Evolutionary conservation across 163 green algal genomes (phyloP), one percentile per base, ranked within the genome.

Genomic region (Chlorella variabilis): DNA sequence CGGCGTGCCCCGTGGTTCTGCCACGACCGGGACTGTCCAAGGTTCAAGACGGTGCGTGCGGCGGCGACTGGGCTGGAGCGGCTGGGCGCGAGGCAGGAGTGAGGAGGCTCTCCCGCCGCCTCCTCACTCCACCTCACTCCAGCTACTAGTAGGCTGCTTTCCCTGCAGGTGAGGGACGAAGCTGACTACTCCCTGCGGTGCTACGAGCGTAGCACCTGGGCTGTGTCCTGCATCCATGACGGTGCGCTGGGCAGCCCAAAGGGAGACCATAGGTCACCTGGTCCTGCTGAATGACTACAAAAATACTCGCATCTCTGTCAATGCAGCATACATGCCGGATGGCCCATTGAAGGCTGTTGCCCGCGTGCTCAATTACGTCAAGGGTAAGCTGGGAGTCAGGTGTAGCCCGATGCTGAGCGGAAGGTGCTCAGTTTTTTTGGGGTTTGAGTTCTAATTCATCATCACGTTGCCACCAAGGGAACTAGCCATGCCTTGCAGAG

Each of bases 131-230:
- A n/a, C n/a, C n/a, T n/a, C n/a, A n/a, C 13, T 8, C 9, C 54
- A 25, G 15, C 54, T 62, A n/a, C 23, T n/a, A n/a, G 54, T 15
- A 62, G 54, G 15, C 45, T 54, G 45, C 23, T 48, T 3, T 15
- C 27, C 59, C 4, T 36, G 56, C 73, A 80, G 73, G 54, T 69
- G 25, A 39, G 41, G 17, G 73, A 80, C 38, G 41, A 56, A 15
- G 0, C n/a, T 4, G 73, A 80, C 27, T 80, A 71, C 39, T 20
- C 36, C 59, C 41, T 59, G 73, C 73, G 73, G 36, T 80, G 73
- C 73, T 80, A 80, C 56, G 73, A 70, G 4, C 39, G 41, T 3
- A 27, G 15, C 73, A 80, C 73, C 13, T 80, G 73, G 73, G 73
- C 73, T 6, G 56, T 69, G 31, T 45, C 25, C 73, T 80, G 73